Base-by-base conservation (phyloP, 345 rosid genomes). In the Hevea brasiliensis region DNA sequence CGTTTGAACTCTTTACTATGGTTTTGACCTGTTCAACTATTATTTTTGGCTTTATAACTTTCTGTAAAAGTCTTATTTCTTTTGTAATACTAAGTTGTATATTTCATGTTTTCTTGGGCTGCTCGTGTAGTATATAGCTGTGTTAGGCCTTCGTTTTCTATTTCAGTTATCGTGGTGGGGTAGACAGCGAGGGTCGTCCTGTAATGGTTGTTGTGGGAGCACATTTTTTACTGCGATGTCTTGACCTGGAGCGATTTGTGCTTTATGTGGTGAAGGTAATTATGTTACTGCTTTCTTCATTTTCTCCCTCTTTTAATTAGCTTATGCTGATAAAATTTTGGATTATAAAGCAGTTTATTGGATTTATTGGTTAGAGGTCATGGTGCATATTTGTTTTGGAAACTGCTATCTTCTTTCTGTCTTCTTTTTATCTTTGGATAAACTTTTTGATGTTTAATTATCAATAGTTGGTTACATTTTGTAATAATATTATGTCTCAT, bases 181-280 rank as follows among this genome's bases (percentile, higher is more conserved):
- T 92, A 42, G 99, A 95, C 76, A 87, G 89, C 21, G 97, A 95
- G 79, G 99, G 97, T 53, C 92, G 76, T 47, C 98, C 98, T 58
- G 96, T 95, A n/a, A 88, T 95, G 92, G 98, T 95, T 47, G 86
- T 95, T 74, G 99, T 95, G 77, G 99, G 99, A 81, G 99, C 99
- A 54, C 99, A 95, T 76, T 89, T 95, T 82, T 84, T 95, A 81
- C 81, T 92, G 73, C 88, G 99, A 51, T 95, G 99, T 80, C 96
- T 95, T 81, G 92, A 95, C 77, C 89, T 95, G 61, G 98, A 95
- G 79, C 90, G 92, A 54, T 95, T 95, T 80, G 85, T 92, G 75
- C 89, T 84, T 74, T 81, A 91, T 84, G 88, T 95, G 68, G 78
- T 89, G 50, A 95, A 92, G 92, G 99, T 89, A 80, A 51, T 13